Evolutionary conservation across 805 yeast genomes (phyloP).

Genomic region (Middelhovenomyces tepae): DNA sequence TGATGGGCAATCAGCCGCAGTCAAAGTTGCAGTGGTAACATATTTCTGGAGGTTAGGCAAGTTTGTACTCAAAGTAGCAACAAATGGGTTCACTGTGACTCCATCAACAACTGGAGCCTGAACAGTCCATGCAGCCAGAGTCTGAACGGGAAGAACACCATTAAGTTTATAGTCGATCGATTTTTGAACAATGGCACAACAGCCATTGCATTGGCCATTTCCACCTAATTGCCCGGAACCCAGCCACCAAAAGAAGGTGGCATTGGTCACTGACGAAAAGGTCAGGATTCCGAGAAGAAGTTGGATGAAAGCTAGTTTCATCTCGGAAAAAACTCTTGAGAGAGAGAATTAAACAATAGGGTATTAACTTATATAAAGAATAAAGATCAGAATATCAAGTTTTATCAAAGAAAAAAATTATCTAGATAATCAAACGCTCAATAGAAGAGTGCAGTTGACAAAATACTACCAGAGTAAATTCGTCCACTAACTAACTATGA

Average conservation of each 20-base stretch:
- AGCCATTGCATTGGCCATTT: slow-evolving; percentile 21
- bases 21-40: slow-evolving; percentile 5
- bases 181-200: slow-evolving; percentile 22
- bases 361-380: too few species aligned
- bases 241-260: slow-evolving; percentile 24
- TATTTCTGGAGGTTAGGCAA: slow-evolving; percentile 24
- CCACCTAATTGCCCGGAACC: slow-evolving; percentile 14
- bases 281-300: slow-evolving; percentile 11
- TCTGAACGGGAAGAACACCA: slow-evolving; percentile 8
- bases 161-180: slow-evolving; percentile 18
- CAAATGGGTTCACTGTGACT: slow-evolving; percentile 13
- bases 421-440: too few species aligned
- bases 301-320: slow-evolving; percentile 2
- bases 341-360: too few species aligned
- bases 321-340: too few species aligned
- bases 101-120: slow-evolving; percentile 16
- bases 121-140: slow-evolving; percentile 20
- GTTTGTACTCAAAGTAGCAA: slow-evolving; percentile 23
- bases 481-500: too few species aligned
- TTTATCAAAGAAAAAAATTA: too few species aligned
- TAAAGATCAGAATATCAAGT: too few species aligned
- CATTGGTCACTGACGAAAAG: slow-evolving; percentile 9
- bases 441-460: too few species aligned
- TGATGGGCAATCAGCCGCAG: slow-evolving; percentile 8
- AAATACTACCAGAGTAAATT: too few species aligned